Conservation (phyloP, 208 protist genomes). For the Acanthamoeba castellanii region DNA sequence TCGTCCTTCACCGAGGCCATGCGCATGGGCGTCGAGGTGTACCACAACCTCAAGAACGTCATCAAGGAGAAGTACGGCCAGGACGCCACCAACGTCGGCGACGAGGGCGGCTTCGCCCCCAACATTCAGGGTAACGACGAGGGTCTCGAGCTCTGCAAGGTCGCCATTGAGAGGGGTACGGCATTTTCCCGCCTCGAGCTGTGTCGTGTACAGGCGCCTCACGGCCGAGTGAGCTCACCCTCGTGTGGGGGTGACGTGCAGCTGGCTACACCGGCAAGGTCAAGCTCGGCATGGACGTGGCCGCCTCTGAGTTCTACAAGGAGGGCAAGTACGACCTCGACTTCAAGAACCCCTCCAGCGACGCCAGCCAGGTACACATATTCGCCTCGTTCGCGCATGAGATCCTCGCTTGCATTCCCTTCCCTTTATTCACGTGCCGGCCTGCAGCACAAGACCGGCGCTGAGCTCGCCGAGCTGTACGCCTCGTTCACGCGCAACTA, state of each 20-base stretch:
- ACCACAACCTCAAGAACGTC: constrained; percentile 98
- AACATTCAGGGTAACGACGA: constrained; percentile 96
- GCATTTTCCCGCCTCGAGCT: constrained; percentile 87
- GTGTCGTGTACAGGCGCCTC: background rate
- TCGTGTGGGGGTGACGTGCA: background rate
- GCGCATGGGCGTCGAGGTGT: constrained; percentile 98
- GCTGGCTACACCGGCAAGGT: constrained; percentile 94
- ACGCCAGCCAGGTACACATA: constrained; percentile 65
- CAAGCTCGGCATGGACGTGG: constrained; percentile 99
- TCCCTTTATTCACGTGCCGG: background rate
- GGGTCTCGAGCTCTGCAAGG: constrained; percentile 96
- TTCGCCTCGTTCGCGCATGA: too few relatives aligned
- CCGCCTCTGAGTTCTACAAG: constrained; percentile 97
- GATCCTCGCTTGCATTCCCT: too few relatives aligned
- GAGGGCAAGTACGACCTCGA: constrained; percentile 95
- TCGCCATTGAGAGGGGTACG: constrained; percentile 97
- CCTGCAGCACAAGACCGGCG: constrained; percentile 77
- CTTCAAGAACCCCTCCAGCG: constrained; percentile 95
- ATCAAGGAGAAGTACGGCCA: constrained; percentile 98
- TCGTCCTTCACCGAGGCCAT: constrained; percentile 96
- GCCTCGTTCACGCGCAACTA: constrained; percentile 92
- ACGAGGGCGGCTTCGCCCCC: constrained; percentile 99
- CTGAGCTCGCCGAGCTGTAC: constrained; percentile 95
- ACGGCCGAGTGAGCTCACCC: background rate
- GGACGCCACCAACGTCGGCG: constrained; percentile 96